These are phyloP conservation scores for Petunia secreta DNA, from an alignment of 257 asterid genomes.

Conservation along the genomic window DNA sequence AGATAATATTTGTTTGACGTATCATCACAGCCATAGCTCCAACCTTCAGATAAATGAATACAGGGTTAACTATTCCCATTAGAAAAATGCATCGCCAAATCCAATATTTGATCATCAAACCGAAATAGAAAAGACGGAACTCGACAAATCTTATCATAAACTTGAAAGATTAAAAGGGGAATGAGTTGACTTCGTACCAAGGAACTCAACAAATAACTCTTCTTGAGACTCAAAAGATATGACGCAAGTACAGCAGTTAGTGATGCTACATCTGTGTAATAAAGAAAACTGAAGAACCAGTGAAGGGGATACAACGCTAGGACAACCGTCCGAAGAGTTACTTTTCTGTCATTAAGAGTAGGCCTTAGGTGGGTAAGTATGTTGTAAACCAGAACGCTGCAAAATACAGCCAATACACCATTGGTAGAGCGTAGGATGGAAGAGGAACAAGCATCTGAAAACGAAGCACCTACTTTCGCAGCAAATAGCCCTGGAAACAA, in stretches of 20 bases:
- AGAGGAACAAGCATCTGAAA: conserved; percentile 69
- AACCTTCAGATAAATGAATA: conserved; percentile 52
- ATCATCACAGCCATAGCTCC: conserved; percentile 80
- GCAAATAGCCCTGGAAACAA: conserved; percentile 74
- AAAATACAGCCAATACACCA: conserved; percentile 71
- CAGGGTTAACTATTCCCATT: background rate
- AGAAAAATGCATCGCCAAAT: background rate
- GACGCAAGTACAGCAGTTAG: conserved; percentile 83
- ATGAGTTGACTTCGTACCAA: conserved; percentile 55
- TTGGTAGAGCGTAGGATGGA: conserved; percentile 74
- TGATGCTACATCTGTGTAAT: conserved; percentile 94
- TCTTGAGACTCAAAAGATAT: conserved; percentile 72
- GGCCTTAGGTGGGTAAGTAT: conserved; percentile 70
- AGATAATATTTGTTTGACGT: conserved; percentile 91
- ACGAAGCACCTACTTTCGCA: conserved; percentile 50
- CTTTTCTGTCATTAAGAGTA: conserved; percentile 68
- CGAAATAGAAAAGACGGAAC: background rate
- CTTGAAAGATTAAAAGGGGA: background rate
- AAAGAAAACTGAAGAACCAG: conserved; percentile 92
- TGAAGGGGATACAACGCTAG: conserved; percentile 87
- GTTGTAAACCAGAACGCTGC: conserved; percentile 72
- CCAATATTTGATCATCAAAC: background rate
- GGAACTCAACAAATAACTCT: conserved; percentile 72
- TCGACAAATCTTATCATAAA: background rate
- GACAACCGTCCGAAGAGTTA: conserved; percentile 67